Percentiles rank a stretch among this genome's conserved stretches.
phyloP scores from a whole-genome alignment of 805 yeast genomes.

The Kurtzmaniella fragi region DNA sequence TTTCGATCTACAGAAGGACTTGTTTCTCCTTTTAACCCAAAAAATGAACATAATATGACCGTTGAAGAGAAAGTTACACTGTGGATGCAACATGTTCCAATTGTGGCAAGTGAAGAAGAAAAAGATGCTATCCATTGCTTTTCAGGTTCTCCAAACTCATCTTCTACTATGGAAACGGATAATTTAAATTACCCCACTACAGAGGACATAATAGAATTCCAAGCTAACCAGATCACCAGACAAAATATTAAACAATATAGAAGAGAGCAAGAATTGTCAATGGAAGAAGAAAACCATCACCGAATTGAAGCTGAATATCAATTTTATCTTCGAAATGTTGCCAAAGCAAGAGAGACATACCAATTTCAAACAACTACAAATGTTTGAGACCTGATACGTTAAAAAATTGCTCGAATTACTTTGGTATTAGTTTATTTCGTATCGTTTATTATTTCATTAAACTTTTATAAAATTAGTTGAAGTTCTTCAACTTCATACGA shows the following conservation, averaged over 20 bases:
- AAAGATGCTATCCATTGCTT: constrained; percentile 18
- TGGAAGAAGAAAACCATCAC: neutral
- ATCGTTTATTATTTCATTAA: constrained; percentile 4
- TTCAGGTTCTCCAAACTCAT: constrained; percentile 14
- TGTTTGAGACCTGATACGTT: too few relatives aligned
- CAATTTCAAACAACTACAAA: neutral
- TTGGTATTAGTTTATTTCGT: constrained; percentile 10
- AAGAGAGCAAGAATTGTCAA: constrained; percentile 18
- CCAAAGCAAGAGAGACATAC: neutral
- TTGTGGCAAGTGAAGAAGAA: constrained; percentile 13
- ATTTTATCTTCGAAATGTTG: neutral
- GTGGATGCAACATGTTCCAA: constrained; percentile 62
- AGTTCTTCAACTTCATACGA: constrained; percentile 44
- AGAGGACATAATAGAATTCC: constrained; percentile 48
- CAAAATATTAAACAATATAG: constrained; percentile 37
- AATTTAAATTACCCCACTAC: constrained; percentile 21
- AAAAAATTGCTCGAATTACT: too few relatives aligned
- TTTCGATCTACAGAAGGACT: constrained; percentile 17
- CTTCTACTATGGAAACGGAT: constrained; percentile 14
- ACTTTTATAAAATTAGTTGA: constrained; percentile 34
- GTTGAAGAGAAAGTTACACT: constrained; percentile 57
- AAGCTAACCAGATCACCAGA: constrained; percentile 48
- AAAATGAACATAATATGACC: constrained; percentile 59
- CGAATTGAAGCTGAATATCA: neutral
- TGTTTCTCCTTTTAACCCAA: constrained; percentile 55